These are phyloP conservation scores for Scedosporium dehoogii DNA, from an alignment of 2,329 filamentous ascomycete species.

Conservation along the genomic window DNA sequence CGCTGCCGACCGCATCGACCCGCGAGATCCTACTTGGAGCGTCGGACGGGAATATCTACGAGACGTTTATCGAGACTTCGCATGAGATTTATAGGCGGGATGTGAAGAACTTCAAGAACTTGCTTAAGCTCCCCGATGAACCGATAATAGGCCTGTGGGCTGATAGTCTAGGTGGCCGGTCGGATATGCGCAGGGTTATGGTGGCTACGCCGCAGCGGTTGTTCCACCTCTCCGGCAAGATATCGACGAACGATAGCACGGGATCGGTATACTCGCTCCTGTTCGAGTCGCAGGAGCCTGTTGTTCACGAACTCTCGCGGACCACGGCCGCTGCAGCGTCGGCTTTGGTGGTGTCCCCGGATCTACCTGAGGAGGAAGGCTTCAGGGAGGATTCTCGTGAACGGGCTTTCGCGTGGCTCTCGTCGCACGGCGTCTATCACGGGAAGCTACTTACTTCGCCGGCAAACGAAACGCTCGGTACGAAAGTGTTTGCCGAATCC, in stretches of 20 bases:
- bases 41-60: conserved; percentile 90
- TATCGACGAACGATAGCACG: conserved; percentile 67
- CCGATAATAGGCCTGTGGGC: conserved; percentile 80
- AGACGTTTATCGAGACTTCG: conserved; percentile 87
- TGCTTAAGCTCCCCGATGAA: conserved; percentile 75
- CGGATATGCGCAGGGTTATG: conserved; percentile 67
- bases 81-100: conserved; percentile 93
- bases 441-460: conserved; percentile 63
- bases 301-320: conserved; percentile 61
- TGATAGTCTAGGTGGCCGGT: conserved; percentile 57
- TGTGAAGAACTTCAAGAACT: conserved; percentile 78
- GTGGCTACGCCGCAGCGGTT: conserved; percentile 70
- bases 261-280: conserved; percentile 78
- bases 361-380: conserved; percentile 45
- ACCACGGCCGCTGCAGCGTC: conserved; percentile 39
- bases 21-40: conserved; percentile 87
- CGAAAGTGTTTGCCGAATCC: conserved; percentile 66
- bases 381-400: conserved; percentile 46
- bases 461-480: conserved; percentile 51
- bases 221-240: conserved; percentile 71
- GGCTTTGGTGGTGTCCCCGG: conserved; percentile 71
- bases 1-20: conserved; percentile 83
- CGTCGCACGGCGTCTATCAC: conserved; percentile 75
- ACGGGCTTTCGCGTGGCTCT: conserved; percentile 82
- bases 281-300: conserved; percentile 78